These are phyloP conservation scores for Durotheca rogersii DNA, from an alignment of 495 filamentous ascomycete genomes.

Conservation along the genomic window DNA sequence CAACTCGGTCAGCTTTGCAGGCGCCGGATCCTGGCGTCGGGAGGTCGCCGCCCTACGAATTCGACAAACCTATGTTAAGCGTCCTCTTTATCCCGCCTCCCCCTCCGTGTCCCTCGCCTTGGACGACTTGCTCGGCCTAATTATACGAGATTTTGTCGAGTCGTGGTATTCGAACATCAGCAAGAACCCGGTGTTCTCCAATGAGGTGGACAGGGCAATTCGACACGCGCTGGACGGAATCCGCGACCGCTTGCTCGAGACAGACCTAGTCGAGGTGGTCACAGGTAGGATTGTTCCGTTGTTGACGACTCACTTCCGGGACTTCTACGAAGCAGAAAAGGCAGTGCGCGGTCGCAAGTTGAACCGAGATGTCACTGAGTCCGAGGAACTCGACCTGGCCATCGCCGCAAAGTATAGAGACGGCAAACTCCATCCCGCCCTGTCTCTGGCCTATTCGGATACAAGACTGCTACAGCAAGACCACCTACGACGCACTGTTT, in stretches of 20 bases:
- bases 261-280: conserved; percentile 78
- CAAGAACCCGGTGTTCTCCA: conserved; percentile 70
- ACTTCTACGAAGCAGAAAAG: conserved; percentile 89
- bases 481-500: conserved; percentile 71
- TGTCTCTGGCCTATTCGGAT: conserved; percentile 77
- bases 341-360: conserved; percentile 82
- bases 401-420: conserved; percentile 90
- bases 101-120: conserved; percentile 76
- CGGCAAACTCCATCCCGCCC: conserved; percentile 86
- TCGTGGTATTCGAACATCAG: conserved; percentile 91
- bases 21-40: conserved; percentile 62
- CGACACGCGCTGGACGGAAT: conserved; percentile 72
- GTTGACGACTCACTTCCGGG: conserved; percentile 84
- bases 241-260: conserved; percentile 62
- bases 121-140: conserved; percentile 74
- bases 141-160: conserved; percentile 80
- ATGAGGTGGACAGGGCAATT: conserved; percentile 80
- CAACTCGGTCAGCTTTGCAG: conserved; percentile 61
- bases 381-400: conserved; percentile 89
- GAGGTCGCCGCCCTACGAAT: conserved; percentile 63
- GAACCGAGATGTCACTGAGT: conserved; percentile 88
- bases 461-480: conserved; percentile 82
- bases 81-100: conserved; percentile 74
- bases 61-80: conserved; percentile 50
- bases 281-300: conserved; percentile 84